Base-by-base conservation (phyloP, 2,329 filamentous ascomycete genomes). In the Madurella fahalii region DNA sequence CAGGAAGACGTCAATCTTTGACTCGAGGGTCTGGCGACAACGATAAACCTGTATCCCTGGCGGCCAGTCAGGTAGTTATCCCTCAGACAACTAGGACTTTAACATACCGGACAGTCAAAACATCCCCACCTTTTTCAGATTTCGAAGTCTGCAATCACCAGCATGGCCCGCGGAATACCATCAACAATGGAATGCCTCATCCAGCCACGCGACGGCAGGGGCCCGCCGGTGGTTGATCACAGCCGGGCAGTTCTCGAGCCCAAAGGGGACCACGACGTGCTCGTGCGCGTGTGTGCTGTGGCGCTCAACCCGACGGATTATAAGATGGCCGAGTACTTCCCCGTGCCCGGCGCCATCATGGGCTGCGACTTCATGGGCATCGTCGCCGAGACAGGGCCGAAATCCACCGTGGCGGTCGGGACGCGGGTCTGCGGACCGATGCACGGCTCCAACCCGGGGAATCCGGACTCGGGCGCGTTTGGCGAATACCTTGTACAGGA, bases 311-410 rank as follows among this genome's bases (percentile, higher is more conserved):
- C 70, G 1, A 55, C 54, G 46, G 72, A 74, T 54, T 60, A 60
- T 40, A 74, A 74, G 52, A 65, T 69, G 58, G 46, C 63, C 40
- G 63, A 65, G 13, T 57, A 58, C 44, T 61, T 61, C 42, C 51
- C 61, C 1, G 61, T 61, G 2, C 54, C 60, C 1, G 70, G 70
- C 2, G 64, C 67, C 18, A 61, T 68, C 4, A 45, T 61, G 7
- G 72, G 72, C 1, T 63, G 54, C 45, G 71, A 74, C 55, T 74
- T 69, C 54, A 62, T 67, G 7, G 70, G 71, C 40, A 62, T 72
- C 25, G 63, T 69, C 0, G 63, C 59, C 0, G 48, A 68, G 31
- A 67, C 65, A 0, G 40, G 40, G 1, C 34, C 40, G 1, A 58
- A 49, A 9, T 7, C 13, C 4, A 25, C 31, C 34, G 34, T 15